Base-by-base conservation (phyloP, 768 basidiomycete genomes). In the Boletus pseudo-olivaceus region DNA sequence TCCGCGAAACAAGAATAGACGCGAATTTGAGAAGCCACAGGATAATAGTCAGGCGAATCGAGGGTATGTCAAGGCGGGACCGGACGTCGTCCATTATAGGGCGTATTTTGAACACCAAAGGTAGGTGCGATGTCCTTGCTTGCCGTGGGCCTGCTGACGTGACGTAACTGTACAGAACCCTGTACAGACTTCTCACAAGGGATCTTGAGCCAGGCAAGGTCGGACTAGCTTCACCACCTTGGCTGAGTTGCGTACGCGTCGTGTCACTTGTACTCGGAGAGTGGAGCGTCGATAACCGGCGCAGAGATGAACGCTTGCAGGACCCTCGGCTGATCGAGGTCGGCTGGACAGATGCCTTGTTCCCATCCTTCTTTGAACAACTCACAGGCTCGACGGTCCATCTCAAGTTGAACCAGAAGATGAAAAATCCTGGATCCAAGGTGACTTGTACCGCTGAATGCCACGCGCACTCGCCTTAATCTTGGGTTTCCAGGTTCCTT, bases 91-190 rank as follows among this genome's bases (percentile, higher is more conserved):
- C 7, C 62, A 67, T 9, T 61, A 66, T 37, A 72, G 81, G 8
- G 77, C 63, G 3, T 65, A 67, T 8, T 82, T 79, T 64, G 81
- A 82, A 48, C 76, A 80, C 42, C 77, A 79, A 43, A 72, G 80
- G 61, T 60, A 7, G 19, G 17, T 42, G 3, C 4, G 1, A 19
- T 2, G 12, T 19, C 11, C n/a, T 15, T 32, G 4, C 11, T 30
- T 40, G 19, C n/a, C 9, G 2, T 10, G 17, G n/a, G 3, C 29
- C 4, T 11, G 4, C 33, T 51, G 49, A 61, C 27, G 32, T 14
- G 5, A 37, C 37, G n/a, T 4, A 5, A 37, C n/a, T 12, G 7
- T n/a, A 23, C 43, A 76, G 75, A 19, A 52, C 63, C 0, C 51
- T 76, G 17, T 75, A 73, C 50, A 58, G 59, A 11, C 60, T 77